Conservation (phyloP, 768 basidiomycete species). For the Lactarius sp. region DNA sequence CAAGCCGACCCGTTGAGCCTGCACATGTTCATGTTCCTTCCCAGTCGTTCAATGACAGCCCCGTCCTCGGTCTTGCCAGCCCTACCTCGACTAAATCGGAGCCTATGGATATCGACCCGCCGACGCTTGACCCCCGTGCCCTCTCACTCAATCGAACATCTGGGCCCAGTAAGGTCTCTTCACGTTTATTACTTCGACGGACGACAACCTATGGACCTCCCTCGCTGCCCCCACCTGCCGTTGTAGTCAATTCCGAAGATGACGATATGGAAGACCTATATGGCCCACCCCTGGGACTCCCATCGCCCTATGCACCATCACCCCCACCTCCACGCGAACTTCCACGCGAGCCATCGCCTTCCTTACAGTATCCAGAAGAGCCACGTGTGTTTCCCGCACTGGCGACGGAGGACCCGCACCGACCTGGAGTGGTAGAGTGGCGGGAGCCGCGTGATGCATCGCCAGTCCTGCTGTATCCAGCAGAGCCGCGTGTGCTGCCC, state of each 20-base stretch:
- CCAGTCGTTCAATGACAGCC: neutral
- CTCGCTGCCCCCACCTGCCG: neutral
- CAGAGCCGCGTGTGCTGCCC: neutral
- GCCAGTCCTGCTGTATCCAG: neutral
- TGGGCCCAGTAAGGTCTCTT: neutral
- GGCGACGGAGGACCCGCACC: too few species aligned
- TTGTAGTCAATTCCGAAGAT: neutral
- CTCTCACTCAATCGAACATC: constrained; percentile 7
- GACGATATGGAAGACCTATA: constrained; percentile 16
- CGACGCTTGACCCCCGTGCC: constrained; percentile 17
- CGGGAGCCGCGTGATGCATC: too few species aligned
- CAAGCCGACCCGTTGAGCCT: neutral
- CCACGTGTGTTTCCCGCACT: too few species aligned
- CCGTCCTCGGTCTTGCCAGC: neutral
- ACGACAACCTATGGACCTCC: neutral
- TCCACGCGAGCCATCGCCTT: neutral
- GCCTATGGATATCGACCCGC: constrained; percentile 13
- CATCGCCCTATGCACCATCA: neutral
- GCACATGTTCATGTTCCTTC: neutral
- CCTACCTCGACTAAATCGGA: neutral
- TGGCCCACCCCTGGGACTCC: neutral
- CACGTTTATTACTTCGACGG: neutral
- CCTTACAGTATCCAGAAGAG: too few species aligned
- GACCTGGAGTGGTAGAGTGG: too few species aligned
- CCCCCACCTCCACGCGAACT: neutral